Evolutionary conservation across 768 basidiomycete species (phyloP).

Genomic region (Leccinum rimulosum): DNA sequence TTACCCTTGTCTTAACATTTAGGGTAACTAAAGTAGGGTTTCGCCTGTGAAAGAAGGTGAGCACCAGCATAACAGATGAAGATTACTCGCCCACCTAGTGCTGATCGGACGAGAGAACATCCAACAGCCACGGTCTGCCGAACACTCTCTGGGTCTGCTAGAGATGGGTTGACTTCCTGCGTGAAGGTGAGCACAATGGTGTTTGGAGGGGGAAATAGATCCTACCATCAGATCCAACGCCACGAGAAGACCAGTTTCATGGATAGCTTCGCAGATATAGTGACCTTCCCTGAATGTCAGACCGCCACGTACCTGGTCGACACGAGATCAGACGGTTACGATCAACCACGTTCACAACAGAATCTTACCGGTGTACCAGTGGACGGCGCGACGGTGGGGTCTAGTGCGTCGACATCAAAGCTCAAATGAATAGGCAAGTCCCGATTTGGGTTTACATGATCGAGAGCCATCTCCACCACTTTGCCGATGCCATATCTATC

Average conservation of each 20-base stretch:
- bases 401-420: constrained; percentile 95
- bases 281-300: constrained; percentile 98
- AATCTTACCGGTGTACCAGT: constrained; percentile 82
- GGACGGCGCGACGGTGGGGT: constrained; percentile 94
- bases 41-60: constrained; percentile 28
- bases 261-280: constrained; percentile 91
- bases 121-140: constrained; percentile 89
- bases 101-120: constrained; percentile 79
- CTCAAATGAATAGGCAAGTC: constrained; percentile 89
- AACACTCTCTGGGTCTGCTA: constrained; percentile 72
- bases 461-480: constrained; percentile 95
- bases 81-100: constrained; percentile 57
- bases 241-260: constrained; percentile 90
- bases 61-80: neutral
- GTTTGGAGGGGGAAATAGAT: constrained; percentile 1
- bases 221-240: constrained; percentile 91
- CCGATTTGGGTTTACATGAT: constrained; percentile 85
- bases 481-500: constrained; percentile 88
- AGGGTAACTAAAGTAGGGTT: constrained; percentile 27
- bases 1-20: constrained; percentile 4
- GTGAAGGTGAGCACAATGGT: constrained; percentile 10
- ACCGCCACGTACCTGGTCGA: constrained; percentile 78
- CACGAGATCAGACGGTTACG: neutral
- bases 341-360: neutral
- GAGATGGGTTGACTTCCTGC: constrained; percentile 95